Conservation (phyloP, 305 asterid genomes). For the Solanum hybrid region DNA sequence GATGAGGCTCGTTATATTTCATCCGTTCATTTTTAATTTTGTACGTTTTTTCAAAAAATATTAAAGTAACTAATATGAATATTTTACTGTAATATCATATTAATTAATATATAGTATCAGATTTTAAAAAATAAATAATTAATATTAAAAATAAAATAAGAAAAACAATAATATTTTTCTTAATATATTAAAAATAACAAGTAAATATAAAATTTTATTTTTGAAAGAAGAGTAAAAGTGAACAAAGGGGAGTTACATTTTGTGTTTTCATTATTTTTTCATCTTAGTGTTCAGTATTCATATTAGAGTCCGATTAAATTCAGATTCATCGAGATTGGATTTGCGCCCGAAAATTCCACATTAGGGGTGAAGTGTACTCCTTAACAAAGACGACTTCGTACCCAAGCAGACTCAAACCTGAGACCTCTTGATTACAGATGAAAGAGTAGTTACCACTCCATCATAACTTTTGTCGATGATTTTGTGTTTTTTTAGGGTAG, state of each 20-base stretch:
- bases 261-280: background rate
- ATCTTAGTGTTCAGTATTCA: accelerated
- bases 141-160: background rate
- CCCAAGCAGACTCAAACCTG: too few species aligned
- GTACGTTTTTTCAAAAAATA: background rate
- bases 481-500: background rate
- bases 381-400: too few species aligned
- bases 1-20: background rate
- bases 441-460: background rate
- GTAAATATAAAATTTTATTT: too few species aligned
- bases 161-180: background rate
- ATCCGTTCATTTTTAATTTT: background rate
- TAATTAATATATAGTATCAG: too few species aligned
- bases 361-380: background rate
- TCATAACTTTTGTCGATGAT: background rate
- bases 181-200: background rate
- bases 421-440: too few species aligned
- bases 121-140: too few species aligned
- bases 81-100: too few species aligned
- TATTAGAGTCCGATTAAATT: background rate
- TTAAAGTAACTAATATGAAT: too few species aligned
- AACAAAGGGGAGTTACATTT: background rate
- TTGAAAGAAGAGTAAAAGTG: background rate
- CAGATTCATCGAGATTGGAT: too few species aligned
- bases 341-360: accelerated